A percentile compares a stretch with the other conserved stretches of the same genome.
Evolutionary conservation across 2,329 filamentous ascomycete species (phyloP).

Genomic region (Claviceps quebecensis): DNA sequence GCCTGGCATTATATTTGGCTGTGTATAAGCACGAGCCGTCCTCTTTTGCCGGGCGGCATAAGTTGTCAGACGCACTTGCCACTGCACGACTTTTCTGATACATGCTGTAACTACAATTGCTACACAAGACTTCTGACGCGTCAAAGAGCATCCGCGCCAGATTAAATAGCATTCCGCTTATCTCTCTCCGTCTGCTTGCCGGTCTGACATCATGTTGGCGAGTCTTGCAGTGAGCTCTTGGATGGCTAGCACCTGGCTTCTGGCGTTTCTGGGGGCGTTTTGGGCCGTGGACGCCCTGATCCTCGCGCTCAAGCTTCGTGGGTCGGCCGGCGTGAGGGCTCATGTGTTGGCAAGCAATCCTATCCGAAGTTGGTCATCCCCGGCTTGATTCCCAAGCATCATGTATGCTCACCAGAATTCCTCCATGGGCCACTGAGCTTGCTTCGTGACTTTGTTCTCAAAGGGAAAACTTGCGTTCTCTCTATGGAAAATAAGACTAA

Average conservation of each 20-base stretch:
- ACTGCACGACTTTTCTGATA: too few relatives aligned
- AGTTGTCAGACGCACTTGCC: too few relatives aligned
- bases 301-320: conserved; percentile 1
- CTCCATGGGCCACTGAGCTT: not conserved
- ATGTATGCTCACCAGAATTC: not conserved
- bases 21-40: too few relatives aligned
- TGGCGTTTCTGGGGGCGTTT: not conserved
- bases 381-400: too few relatives aligned
- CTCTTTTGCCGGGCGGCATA: too few relatives aligned
- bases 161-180: not conserved
- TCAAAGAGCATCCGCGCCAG: not conserved
- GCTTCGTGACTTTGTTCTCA: not conserved
- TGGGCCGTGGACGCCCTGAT: conserved; percentile 1
- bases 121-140: too few relatives aligned
- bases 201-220: not conserved
- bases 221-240: not conserved
- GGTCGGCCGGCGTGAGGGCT: conserved; percentile 1
- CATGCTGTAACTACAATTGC: too few relatives aligned
- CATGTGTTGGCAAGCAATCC: conserved; percentile 3
- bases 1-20: too few relatives aligned
- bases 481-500: not conserved
- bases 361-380: not conserved
- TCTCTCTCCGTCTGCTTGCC: not conserved
- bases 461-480: not conserved
- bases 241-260: not conserved